Evolutionary conservation across 176 grass and related monocot genomes (phyloP).

Genomic region (Lolium perenne): DNA sequence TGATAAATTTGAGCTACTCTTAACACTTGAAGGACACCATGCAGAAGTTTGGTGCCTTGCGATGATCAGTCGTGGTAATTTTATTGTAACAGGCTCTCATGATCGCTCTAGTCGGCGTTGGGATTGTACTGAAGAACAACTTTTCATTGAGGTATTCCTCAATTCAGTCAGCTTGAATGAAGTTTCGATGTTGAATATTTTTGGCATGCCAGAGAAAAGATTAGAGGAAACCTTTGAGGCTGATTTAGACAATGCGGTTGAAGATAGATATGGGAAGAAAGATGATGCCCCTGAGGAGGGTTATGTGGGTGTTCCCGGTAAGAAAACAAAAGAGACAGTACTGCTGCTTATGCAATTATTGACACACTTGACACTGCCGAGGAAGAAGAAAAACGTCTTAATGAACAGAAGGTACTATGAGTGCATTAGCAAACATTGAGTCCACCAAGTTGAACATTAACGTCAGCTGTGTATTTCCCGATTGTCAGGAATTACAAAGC

Average conservation of each 20-base stretch:
- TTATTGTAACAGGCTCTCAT: conserved; percentile 89
- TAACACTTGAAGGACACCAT: conserved; percentile 97
- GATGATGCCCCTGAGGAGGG: conserved; percentile 86
- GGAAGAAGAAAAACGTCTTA: conserved; percentile 80
- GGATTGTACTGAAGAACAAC: conserved; percentile 96
- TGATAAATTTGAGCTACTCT: conserved; percentile 95
- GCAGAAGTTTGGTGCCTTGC: conserved; percentile 95
- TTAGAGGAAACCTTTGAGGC: conserved; percentile 60
- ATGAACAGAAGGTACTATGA: conserved; percentile 59
- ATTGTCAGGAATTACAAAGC: conserved; percentile 74
- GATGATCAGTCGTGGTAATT: conserved; percentile 83
- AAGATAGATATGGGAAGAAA: conserved; percentile 77
- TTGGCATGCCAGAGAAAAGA: conserved; percentile 53
- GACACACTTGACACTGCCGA: conserved; percentile 89
- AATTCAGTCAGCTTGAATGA: background rate
- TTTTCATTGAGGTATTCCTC: conserved; percentile 78
- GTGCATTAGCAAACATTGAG: background rate
- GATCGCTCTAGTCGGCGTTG: conserved; percentile 92
- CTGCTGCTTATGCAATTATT: conserved; percentile 83
- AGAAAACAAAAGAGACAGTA: conserved; percentile 89
- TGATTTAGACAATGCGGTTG: conserved; percentile 73
- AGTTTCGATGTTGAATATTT: conserved; percentile 28
- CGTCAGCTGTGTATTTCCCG: background rate
- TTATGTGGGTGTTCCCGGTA: conserved; percentile 83
- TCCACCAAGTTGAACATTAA: background rate